These are phyloP conservation scores for Geotrichum aggregatum DNA, from an alignment of 1,139 yeast genomes.

Conservation along the genomic window DNA sequence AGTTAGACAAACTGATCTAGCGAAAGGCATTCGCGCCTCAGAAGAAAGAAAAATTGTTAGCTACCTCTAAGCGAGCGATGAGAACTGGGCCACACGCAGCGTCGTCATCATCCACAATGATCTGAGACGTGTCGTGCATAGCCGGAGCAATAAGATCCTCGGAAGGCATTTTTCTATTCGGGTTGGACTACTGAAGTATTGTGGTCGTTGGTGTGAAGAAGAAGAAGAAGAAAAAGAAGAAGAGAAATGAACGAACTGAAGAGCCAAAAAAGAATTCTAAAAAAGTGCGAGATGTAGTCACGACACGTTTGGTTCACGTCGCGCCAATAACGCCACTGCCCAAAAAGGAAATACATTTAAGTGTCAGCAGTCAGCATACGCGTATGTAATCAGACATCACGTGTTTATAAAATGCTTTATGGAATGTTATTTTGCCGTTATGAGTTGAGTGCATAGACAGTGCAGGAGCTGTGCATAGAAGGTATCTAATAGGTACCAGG, in stretches of 20 bases:
- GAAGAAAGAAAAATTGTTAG: no score
- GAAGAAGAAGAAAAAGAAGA: background rate
- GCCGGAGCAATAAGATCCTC: conserved; percentile 1
- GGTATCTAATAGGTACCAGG: no score
- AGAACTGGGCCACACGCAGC: conserved; percentile 49
- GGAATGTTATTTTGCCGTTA: no score
- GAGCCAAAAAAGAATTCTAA: background rate
- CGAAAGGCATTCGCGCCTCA: no score
- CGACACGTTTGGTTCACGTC: conserved; percentile 1
- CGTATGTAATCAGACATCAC: background rate
- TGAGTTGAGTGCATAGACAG: no score
- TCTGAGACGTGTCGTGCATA: conserved; percentile 9
- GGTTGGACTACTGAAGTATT: no score
- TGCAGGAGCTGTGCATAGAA: no score
- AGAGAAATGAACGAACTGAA: background rate
- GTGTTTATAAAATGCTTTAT: no score
- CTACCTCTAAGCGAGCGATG: conserved; percentile 40
- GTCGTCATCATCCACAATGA: conserved; percentile 40
- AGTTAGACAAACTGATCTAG: background rate
- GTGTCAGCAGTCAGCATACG: no score
- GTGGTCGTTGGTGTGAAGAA: background rate
- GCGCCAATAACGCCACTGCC: background rate
- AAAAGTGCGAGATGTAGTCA: background rate
- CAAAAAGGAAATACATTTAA: background rate
- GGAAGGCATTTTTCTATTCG: conserved; percentile 5